phyloP scores from a whole-genome alignment of 257 asterid genomes.

The Capsicum baccatum region DNA sequence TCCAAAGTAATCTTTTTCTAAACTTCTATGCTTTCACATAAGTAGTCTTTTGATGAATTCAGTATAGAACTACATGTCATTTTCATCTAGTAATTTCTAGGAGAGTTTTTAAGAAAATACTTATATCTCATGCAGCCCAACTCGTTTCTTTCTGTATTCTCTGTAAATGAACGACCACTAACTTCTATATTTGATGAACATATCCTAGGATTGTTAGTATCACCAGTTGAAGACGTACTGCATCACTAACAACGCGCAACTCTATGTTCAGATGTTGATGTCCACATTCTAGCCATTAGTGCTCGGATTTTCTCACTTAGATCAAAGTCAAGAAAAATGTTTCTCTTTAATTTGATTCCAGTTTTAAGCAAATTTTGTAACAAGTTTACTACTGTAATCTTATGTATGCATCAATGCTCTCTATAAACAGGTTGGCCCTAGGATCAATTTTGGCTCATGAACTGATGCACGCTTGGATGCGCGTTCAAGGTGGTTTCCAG shows the following conservation, averaged over 20 bases:
- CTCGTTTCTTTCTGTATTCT: not conserved
- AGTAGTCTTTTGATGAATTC: not conserved
- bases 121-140: not conserved
- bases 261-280: not conserved
- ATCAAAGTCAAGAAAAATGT: not conserved
- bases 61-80: not conserved
- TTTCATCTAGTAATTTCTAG: not conserved
- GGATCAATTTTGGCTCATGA: conserved; percentile 31
- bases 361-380: not conserved
- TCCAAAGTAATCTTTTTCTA: not conserved
- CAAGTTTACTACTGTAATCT: not conserved
- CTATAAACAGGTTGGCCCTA: not conserved
- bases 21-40: not conserved
- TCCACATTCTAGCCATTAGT: not conserved
- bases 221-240: not conserved
- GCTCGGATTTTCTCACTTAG: not conserved
- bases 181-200: not conserved
- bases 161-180: not conserved
- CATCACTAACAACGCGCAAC: not conserved
- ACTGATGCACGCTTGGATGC: conserved; percentile 30
- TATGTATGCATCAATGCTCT: not conserved
- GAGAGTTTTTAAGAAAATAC: not conserved
- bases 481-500: conserved; percentile 20
- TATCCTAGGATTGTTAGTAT: not conserved
- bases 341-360: not conserved